These are phyloP conservation scores for Artomyces pyxidatus DNA, from an alignment of 768 basidiomycete species.

Conservation along the genomic window DNA sequence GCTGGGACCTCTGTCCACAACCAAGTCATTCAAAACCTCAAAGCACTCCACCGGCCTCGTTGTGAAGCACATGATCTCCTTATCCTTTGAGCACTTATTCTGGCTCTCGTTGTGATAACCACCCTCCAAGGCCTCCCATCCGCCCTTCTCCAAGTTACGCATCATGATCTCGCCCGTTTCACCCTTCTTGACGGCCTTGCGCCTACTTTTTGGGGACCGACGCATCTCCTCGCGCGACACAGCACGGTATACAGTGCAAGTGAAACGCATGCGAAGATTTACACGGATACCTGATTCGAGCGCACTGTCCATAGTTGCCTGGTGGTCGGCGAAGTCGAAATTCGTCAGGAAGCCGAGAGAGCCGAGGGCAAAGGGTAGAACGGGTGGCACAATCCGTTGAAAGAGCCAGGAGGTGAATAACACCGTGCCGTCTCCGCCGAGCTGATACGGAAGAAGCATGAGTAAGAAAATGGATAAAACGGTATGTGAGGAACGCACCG, in stretches of 20 bases:
- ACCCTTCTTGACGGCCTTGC: conserved; percentile 85
- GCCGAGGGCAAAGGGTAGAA: conserved; percentile 93
- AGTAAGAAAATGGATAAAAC: not conserved
- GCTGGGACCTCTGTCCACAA: conserved; percentile 96
- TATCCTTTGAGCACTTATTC: conserved; percentile 61
- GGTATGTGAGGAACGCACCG: conserved; percentile 45
- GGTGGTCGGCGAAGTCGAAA: conserved; percentile 87
- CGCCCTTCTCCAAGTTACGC: conserved; percentile 82
- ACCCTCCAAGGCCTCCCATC: conserved; percentile 95
- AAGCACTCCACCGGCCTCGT: conserved; percentile 94
- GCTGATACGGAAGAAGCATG: conserved; percentile 35
- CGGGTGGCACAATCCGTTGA: conserved; percentile 97
- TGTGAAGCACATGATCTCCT: conserved; percentile 96
- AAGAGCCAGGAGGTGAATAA: conserved; percentile 99
- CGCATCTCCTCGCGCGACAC: conserved; percentile 54
- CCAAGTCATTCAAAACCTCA: conserved; percentile 93
- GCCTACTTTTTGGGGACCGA: conserved; percentile 34
- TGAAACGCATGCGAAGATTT: conserved; percentile 98
- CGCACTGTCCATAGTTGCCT: conserved; percentile 75
- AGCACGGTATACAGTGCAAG: conserved; percentile 95
- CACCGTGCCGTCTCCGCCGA: conserved; percentile 97
- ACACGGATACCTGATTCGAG: conserved; percentile 93
- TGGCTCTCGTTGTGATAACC: conserved; percentile 42
- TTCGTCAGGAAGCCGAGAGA: conserved; percentile 97
- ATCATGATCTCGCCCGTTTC: conserved; percentile 97